These are phyloP conservation scores for Ambrosia artemisiifolia DNA, from an alignment of 129 eudicot genomes.

Conservation along the genomic window DNA sequence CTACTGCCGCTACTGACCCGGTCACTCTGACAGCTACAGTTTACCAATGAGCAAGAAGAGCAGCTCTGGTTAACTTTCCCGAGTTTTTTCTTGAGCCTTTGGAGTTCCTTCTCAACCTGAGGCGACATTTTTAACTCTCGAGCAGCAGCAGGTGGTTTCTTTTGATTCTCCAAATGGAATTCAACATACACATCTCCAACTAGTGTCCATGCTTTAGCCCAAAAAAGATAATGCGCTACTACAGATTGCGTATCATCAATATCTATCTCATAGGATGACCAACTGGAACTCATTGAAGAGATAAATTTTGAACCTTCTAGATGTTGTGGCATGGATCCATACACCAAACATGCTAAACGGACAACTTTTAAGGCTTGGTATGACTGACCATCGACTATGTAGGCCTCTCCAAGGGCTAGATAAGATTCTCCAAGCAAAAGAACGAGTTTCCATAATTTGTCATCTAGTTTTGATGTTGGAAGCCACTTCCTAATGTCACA, in stretches of 20 bases:
- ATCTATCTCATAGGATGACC: slow-evolving; percentile 29
- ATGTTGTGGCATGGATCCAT: slow-evolving; percentile 96
- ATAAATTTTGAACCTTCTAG: slow-evolving; percentile 60
- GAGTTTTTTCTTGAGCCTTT: slow-evolving; percentile 87
- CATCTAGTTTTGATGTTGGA: slow-evolving; percentile 84
- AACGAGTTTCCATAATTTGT: slow-evolving; percentile 93
- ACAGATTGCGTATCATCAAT: slow-evolving; percentile 29
- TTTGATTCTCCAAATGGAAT: slow-evolving; percentile 50
- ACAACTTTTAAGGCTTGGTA: slow-evolving; percentile 75
- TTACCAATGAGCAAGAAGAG: slow-evolving; percentile 72
- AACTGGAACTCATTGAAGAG: slow-evolving; percentile 68
- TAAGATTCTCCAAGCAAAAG: slow-evolving; percentile 97
- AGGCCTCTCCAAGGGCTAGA: slow-evolving; percentile 87
- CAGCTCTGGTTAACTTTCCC: slow-evolving; percentile 70
- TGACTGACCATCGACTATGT: slow-evolving; percentile 71
- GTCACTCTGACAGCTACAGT: slow-evolving; percentile 95
- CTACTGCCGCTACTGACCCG: slow-evolving; percentile 94
- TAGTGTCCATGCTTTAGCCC: slow-evolving; percentile 94
- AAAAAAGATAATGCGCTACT: slow-evolving; percentile 58
- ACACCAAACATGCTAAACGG: slow-evolving; percentile 75
- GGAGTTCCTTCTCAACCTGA: slow-evolving; percentile 77
- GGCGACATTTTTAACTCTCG: slow-evolving; percentile 74
- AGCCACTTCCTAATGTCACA: slow-evolving; percentile 96
- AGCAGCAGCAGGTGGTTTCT: slow-evolving; percentile 31
- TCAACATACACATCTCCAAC: slow-evolving; percentile 90